These are phyloP conservation scores for Agarophyton chilense DNA, from an alignment of 23 red algal genomes.

Conservation along the genomic window DNA sequence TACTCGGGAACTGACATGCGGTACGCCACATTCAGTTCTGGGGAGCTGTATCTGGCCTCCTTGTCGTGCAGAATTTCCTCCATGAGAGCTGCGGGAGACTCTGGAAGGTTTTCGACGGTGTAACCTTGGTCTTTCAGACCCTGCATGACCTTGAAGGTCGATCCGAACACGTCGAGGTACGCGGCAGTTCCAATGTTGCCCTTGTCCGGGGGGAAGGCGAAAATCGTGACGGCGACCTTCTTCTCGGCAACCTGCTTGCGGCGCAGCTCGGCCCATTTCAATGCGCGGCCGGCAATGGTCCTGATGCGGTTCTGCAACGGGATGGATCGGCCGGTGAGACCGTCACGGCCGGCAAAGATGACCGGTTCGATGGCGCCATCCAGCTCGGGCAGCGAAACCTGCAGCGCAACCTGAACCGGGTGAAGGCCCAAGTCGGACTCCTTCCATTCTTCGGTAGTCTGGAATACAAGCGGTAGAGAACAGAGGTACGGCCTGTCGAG, in stretches of 20 bases:
- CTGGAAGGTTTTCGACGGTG: constrained; percentile 83
- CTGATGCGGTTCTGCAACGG: constrained; percentile 94
- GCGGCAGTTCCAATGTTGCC: constrained; percentile 99
- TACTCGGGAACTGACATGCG: constrained; percentile 97
- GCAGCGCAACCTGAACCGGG: constrained; percentile 97
- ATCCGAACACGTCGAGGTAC: constrained; percentile 98
- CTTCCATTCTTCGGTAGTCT: constrained; percentile 97
- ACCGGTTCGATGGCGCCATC: constrained; percentile 98
- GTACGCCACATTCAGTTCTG: constrained; percentile 97
- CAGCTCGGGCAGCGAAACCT: constrained; percentile 95
- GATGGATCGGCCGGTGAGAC: constrained; percentile 93
- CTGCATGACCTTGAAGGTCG: constrained; percentile 83
- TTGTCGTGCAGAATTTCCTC: constrained; percentile 95
- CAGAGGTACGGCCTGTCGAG: constrained; percentile 98
- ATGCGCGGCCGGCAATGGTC: constrained; percentile 69
- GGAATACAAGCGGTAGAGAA: constrained; percentile 93
- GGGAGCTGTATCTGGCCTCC: constrained; percentile 90
- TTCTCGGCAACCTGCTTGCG: constrained; percentile 84
- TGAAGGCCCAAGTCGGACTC: constrained; percentile 95
- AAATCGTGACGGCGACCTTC: constrained; percentile 96
- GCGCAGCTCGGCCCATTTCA: constrained; percentile 95
- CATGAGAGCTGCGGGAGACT: constrained; percentile 70
- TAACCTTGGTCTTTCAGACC: constrained; percentile 82
- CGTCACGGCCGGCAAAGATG: constrained; percentile 97
- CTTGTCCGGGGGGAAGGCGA: constrained; percentile 99